Evolutionary conservation across 192 early-diverging fungal genomes (phyloP).

Genomic region (Backusella morwellensis): DNA sequence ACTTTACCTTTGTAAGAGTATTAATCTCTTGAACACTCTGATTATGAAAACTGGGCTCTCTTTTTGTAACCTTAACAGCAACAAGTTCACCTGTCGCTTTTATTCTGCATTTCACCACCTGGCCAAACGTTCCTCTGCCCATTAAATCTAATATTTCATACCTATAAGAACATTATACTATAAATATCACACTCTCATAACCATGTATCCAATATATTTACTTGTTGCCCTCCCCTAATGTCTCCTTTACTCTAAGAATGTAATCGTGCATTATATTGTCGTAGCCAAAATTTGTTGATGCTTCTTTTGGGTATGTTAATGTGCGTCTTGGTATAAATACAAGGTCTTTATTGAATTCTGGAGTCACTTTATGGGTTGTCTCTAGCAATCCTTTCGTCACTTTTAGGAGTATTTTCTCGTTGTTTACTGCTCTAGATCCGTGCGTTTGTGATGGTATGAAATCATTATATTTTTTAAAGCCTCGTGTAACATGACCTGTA

Average conservation of each 20-base stretch:
- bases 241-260: conserved; percentile 94
- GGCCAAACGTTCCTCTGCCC: conserved; percentile 98
- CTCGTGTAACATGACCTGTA: conserved; percentile 4
- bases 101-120: conserved; percentile 94
- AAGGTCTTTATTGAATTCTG: conserved; percentile 75
- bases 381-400: not conserved
- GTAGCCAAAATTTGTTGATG: conserved; percentile 85
- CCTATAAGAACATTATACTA: conserved; percentile 33
- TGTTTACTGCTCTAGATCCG: conserved; percentile 2
- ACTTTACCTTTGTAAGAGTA: conserved; percentile 75
- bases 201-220: conserved; percentile 18
- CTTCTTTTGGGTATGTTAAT: conserved; percentile 90
- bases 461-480: conserved; percentile 3
- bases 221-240: conserved; percentile 79
- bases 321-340: conserved; percentile 83
- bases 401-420: not conserved
- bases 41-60: conserved; percentile 92
- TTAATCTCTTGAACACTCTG: conserved; percentile 94
- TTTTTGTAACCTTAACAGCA: conserved; percentile 97
- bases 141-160: conserved; percentile 91
- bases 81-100: conserved; percentile 83
- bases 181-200: not conserved
- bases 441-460: not conserved
- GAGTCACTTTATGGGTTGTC: conserved; percentile 72
- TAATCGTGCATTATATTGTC: conserved; percentile 97